phyloP scores from a whole-genome alignment of 2,329 filamentous ascomycete genomes.

The Eurotiales sp. region DNA sequence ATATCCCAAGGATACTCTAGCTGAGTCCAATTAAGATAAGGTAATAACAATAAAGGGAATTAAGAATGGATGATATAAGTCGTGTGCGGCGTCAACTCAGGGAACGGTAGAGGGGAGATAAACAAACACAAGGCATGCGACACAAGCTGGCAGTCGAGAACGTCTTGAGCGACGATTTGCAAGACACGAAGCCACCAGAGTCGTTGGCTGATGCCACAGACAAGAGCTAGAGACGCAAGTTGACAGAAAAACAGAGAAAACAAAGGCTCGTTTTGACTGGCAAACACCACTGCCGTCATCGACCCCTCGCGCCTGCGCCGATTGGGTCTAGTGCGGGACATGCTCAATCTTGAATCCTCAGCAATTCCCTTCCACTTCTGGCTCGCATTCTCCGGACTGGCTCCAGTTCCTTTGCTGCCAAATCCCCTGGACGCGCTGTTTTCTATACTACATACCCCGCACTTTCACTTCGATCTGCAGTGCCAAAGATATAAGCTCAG shows the following conservation, averaged over 20 bases:
- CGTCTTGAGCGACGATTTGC: neutral
- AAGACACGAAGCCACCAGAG: neutral
- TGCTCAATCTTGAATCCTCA: too few relatives aligned
- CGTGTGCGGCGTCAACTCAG: neutral
- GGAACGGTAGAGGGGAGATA: neutral
- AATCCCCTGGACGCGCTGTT: too few relatives aligned
- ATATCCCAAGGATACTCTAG: too few relatives aligned
- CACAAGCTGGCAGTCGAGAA: neutral
- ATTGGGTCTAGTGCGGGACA: constrained; percentile 13
- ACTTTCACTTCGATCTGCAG: too few relatives aligned
- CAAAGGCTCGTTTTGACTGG: constrained; percentile 1
- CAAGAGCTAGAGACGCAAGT: neutral
- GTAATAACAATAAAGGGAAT: too few relatives aligned
- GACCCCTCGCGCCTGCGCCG: constrained; percentile 5
- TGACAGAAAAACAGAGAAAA: too few relatives aligned
- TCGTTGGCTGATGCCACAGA: neutral
- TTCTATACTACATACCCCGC: too few relatives aligned
- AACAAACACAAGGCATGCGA: neutral
- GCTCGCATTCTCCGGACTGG: too few relatives aligned
- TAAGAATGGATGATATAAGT: too few relatives aligned
- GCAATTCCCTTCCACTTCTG: neutral
- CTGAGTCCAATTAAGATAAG: too few relatives aligned
- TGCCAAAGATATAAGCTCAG: constrained; percentile 25
- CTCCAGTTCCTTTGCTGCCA: neutral
- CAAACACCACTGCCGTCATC: constrained; percentile 13